Percentiles rank a stretch among this genome's conserved stretches.
Evolutionary conservation across 1,139 yeast species (phyloP).

Genomic region (Martiniozyma asiatica): DNA sequence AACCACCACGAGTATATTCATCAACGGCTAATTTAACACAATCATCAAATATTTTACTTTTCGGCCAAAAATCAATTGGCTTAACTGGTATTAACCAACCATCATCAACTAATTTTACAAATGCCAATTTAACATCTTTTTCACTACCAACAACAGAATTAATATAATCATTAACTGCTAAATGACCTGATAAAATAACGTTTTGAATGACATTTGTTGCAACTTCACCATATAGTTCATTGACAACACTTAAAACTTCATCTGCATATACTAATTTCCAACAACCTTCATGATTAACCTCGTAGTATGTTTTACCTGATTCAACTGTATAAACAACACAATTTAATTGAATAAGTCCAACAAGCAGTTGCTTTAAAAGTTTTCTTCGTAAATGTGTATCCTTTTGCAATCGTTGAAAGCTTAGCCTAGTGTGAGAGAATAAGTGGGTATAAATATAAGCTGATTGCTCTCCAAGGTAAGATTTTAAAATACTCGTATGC

Average conservation of each 20-base stretch:
- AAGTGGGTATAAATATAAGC: constrained; percentile 41
- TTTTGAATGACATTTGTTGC: constrained; percentile 67
- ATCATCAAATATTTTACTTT: constrained; percentile 5
- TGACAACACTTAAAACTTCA: constrained; percentile 50
- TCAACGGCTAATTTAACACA: constrained; percentile 9
- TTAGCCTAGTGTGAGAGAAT: constrained; percentile 48
- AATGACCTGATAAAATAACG: constrained; percentile 49
- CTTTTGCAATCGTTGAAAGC: constrained; percentile 29
- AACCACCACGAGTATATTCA: constrained; percentile 6
- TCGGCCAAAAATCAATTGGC: constrained; percentile 27
- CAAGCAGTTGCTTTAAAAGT: constrained; percentile 40
- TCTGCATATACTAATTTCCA: constrained; percentile 63
- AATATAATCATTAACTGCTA: constrained; percentile 51
- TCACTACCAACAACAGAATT: constrained; percentile 14
- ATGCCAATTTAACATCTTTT: constrained; percentile 22
- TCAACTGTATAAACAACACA: constrained; percentile 34
- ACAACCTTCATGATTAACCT: constrained; percentile 53
- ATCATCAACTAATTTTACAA: constrained; percentile 33
- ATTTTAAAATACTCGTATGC: constrained; percentile 39
- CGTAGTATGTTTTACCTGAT: constrained; percentile 32
- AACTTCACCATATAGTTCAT: constrained; percentile 26
- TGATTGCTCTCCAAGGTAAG: constrained; percentile 56
- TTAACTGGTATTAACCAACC: constrained; percentile 48
- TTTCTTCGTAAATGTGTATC: constrained; percentile 20
- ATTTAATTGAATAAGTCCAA: constrained; percentile 52